Evolutionary conservation across 352 stramenopile species (phyloP), one percentile per base, ranked within the genome.

Genomic region (Phytopythium aichiense): DNA sequence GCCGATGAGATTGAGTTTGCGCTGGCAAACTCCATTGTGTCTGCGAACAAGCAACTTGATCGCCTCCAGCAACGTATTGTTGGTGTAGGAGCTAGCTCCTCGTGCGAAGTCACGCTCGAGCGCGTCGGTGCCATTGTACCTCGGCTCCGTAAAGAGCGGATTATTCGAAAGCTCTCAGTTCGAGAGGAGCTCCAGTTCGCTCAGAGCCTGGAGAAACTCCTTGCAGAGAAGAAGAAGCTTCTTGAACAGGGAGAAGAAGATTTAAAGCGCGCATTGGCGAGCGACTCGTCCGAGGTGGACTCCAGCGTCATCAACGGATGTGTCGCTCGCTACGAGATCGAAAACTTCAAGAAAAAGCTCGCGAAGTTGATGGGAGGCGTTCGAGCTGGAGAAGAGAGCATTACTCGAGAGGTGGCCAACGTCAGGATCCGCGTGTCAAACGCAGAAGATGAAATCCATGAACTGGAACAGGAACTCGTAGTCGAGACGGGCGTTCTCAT

Each of bases 321-420:
- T 1, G 70, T 63, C 22, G 82, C 74, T 7, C 81, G 82, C 4
- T 94, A 89, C 54, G 83, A 91, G 30, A 72, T 91, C 18, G 81
- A 88, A 4, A 74, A 88, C 48, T 94, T 92, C 69, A 90, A 88
- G 58, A 71, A 76, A n/a, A 91, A 90, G 52, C 71, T 92, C 1
- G 76, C 69, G 0, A 87, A 89, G 56, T 61, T 92, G 3, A 86
- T 92, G 76, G 80, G 80, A 7, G 72, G 67, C 9, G 67, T 94
- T 16, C 84, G 80, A 40, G 76, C 64, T 22, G 77, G 80, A 8
- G 77, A 88, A 51, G 79, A 83, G 28, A 69, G 76, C 40, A 79
- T 92, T 22, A 49, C 60, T 7, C 82, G 75, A 53, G 85, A 91
- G 33, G 87, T 88, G 16, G 49, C 62, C 12, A 94, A 91, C 30